Percentiles rank a stretch among this genome's conserved stretches.
Conservation (phyloP, 495 filamentous ascomycete species). For the Cetradonia linearis region DNA sequence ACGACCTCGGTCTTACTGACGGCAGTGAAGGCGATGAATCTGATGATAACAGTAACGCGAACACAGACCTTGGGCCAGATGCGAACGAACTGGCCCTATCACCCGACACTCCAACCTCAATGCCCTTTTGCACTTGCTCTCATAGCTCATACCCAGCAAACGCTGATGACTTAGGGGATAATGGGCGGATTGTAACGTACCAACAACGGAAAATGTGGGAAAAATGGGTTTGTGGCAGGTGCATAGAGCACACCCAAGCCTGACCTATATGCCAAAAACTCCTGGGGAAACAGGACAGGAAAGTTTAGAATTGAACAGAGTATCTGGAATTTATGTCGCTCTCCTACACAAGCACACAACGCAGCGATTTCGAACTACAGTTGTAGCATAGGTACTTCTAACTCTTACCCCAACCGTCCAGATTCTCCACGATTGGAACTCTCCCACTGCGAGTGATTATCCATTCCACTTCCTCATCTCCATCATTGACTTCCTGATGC, state of each 20-base stretch:
- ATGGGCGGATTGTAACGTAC: slow-evolving; percentile 43
- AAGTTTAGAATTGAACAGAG: neutral
- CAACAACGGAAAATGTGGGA: slow-evolving; percentile 52
- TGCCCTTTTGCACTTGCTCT: slow-evolving; percentile 40
- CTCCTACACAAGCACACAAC: neutral
- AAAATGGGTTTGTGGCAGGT: slow-evolving; percentile 46
- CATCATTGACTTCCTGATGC: slow-evolving; percentile 58
- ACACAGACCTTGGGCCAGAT: slow-evolving; percentile 30
- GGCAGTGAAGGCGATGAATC: slow-evolving; percentile 22
- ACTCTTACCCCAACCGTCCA: slow-evolving; percentile 44
- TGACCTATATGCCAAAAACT: neutral
- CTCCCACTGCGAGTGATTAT: slow-evolving; percentile 49
- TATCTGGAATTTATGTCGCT: neutral
- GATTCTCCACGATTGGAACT: slow-evolving; percentile 45
- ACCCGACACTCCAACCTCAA: slow-evolving; percentile 35
- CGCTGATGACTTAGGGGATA: slow-evolving; percentile 47
- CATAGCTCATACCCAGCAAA: slow-evolving; percentile 20
- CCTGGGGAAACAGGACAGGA: neutral
- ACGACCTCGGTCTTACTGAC: slow-evolving; percentile 10
- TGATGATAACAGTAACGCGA: slow-evolving; percentile 24
- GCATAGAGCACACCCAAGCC: slow-evolving; percentile 20
- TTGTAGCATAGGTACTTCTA: neutral
- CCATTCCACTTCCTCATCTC: slow-evolving; percentile 48
- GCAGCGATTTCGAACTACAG: neutral
- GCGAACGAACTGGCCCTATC: slow-evolving; percentile 32